Evolutionary conservation across 1,139 yeast species (phyloP), one percentile per base, ranked within the genome.

Genomic region (Tardiomyces blankii): DNA sequence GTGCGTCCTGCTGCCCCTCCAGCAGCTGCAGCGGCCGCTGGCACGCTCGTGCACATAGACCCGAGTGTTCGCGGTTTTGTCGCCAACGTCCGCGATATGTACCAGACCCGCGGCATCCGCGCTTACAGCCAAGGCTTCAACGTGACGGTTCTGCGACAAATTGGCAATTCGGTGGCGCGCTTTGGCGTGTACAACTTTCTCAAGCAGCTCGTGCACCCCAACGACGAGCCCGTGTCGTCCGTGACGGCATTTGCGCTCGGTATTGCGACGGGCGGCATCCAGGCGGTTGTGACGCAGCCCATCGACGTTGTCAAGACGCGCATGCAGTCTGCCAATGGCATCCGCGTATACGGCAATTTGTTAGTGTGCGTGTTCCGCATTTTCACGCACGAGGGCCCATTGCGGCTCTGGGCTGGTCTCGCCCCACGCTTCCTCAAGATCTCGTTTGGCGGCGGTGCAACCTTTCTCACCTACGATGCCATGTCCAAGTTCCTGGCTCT

Each of bases 281-380:
- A 87, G 23, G 85, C 87, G 4, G 75, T 77, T 0, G 70, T 78
- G 0, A 89, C 97, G 0, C 97, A 89, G 64, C 98, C 98, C 0
- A 68, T 91, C 18, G 98, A 91, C 66, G 88, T 88, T 4, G 68
- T 89, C 44, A 91, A 91, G 65, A 80, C 96, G 1, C 77, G 95
- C 60, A 78, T 88, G 77, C 96, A 89, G 63, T 78, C 88, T 51
- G 77, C 82, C 49, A 72, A 74, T 59, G 82, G 81, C 12, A 70
- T 75, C 49, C 64, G 72, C 30, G 60, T 78, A 2, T 84, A 83
- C 61, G 76, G 76, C 44, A 89, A 85, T 61, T 59, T 67, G 8
- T 65, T 87, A 53, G 70, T 80, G 39, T 83, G 96, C 48, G 82
- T 88, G 2, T 85, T 81, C 61, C 69, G 78, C 53, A 72, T 86